These are phyloP conservation scores for Colletotrichum shisoi DNA, from an alignment of 2,329 filamentous ascomycete species.

Conservation along the genomic window DNA sequence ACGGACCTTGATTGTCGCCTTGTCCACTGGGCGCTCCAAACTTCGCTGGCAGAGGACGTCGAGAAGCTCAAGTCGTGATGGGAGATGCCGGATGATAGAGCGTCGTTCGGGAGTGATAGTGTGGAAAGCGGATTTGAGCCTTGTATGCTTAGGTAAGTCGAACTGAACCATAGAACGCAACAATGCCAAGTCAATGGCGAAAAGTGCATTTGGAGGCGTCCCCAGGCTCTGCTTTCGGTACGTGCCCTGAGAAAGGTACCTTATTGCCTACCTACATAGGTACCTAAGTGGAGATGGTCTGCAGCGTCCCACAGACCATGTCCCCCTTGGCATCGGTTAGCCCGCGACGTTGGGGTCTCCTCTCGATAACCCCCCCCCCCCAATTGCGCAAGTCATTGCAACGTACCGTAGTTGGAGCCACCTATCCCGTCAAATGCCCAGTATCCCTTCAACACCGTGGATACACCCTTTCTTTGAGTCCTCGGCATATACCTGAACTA, in stretches of 20 bases:
- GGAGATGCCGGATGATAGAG: neutral
- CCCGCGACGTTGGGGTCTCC: conserved; percentile 6
- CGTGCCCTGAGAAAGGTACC: neutral
- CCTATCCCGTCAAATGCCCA: conserved; percentile 8
- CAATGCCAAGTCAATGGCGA: neutral
- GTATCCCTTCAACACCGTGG: neutral
- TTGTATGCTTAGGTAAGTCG: conserved; percentile 33
- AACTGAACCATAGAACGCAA: neutral
- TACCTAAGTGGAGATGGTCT: neutral
- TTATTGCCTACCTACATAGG: neutral
- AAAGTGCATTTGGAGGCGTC: conserved; percentile 1
- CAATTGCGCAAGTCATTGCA: conserved; percentile 1
- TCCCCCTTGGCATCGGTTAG: conserved; percentile 15
- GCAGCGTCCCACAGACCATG: too few relatives aligned
- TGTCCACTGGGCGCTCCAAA: conserved; percentile 1
- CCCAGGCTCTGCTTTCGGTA: neutral
- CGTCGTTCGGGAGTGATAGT: conserved; percentile 15
- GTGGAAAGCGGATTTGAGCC: neutral
- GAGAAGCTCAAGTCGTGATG: conserved; percentile 3
- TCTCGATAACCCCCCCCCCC: conserved; percentile 12
- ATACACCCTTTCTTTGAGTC: neutral
- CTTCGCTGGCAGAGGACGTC: conserved; percentile 5
- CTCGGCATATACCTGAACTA: neutral
- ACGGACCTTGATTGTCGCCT: conserved; percentile 20
- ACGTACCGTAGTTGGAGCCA: conserved; percentile 4